Base-by-base conservation (phyloP, 352 stramenopile species). In the Globisporangium carolinianum region DNA sequence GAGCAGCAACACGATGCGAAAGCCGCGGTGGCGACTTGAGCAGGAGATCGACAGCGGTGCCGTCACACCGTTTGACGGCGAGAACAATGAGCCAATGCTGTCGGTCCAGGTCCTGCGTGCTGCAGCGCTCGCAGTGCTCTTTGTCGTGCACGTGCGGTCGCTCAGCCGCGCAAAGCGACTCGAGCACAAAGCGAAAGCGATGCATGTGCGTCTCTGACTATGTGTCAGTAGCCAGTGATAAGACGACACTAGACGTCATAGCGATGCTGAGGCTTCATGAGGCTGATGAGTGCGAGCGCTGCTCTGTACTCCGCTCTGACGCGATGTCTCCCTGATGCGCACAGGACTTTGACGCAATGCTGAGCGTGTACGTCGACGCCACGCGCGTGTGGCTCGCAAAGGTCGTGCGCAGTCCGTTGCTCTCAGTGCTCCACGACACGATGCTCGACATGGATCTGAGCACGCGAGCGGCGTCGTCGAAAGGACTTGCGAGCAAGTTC, bases 361-460 rank as follows among this genome's bases (percentile, higher is more conserved):
- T 91, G 14, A 64, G 58, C 35, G 66, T 86, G 24, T 91, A 89
- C 58, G 80, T 86, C 41, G 79, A 87, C 39, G 79, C 77, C 3
- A 91, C 79, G 35, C 66, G 77, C 11, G 60, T 72, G 49, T 91
- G 79, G 81, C 60, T 91, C 10, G 69, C 65, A 32, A 86, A 79
- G 41, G 47, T 84, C 8, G 68, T 83, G 1, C 74, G 69, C 24
- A 61, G 54, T 0, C 71, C 71, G 0, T 50, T 91, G 15, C 52
- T 82, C 18, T 91, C 81, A 0, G 51, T 87, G 8, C 49, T 87
- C 4, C 68, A 89, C 53, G 78, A 91, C 37, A 47, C 71, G 11
- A 55, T 42, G 4, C 59, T 89, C 5, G 74, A 86, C 45, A 52
- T 87, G 6, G 68, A 86, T 60, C 63, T 86, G 17, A 73, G 68